These are phyloP conservation scores for Ganoderma lingzhi DNA, from an alignment of 1,284 basidiomycete species.

Conservation along the genomic window DNA sequence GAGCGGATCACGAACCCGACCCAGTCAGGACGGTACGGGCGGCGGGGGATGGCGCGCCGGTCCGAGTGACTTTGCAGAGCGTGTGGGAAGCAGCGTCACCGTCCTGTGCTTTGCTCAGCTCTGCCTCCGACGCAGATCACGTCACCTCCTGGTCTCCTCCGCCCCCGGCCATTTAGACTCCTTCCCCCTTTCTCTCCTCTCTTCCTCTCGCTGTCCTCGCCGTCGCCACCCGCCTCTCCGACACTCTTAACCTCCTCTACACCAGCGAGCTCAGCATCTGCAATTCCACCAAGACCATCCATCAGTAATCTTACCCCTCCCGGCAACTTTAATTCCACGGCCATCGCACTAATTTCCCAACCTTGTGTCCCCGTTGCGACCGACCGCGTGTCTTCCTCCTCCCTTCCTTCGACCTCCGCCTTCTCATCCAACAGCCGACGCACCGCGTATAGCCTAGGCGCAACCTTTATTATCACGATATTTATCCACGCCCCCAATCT, in stretches of 20 bases:
- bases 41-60: conserved; percentile 1
- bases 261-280: conserved; percentile 17
- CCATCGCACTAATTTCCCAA: conserved; percentile 24
- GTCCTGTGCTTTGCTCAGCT: neutral
- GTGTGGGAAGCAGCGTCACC: neutral
- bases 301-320: conserved; percentile 20
- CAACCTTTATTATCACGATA: conserved; percentile 27
- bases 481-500: conserved; percentile 21
- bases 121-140: conserved; percentile 18
- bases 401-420: conserved; percentile 12
- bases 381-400: conserved; percentile 23
- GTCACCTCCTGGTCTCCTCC: conserved; percentile 24
- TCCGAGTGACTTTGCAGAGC: neutral
- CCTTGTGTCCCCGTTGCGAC: conserved; percentile 23
- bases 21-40: neutral
- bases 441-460: conserved; percentile 9
- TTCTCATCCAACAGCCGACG: conserved; percentile 13
- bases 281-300: conserved; percentile 11
- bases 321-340: conserved; percentile 20
- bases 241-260: conserved; percentile 13
- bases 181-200: conserved; percentile 12
- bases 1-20: neutral
- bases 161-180: conserved; percentile 26
- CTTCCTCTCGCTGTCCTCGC: conserved; percentile 10
- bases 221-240: conserved; percentile 18